A percentile compares a stretch with the other conserved stretches of the same genome.
Evolutionary conservation across 2,329 filamentous ascomycete species (phyloP).

Genomic region (Paraphoma sp.): DNA sequence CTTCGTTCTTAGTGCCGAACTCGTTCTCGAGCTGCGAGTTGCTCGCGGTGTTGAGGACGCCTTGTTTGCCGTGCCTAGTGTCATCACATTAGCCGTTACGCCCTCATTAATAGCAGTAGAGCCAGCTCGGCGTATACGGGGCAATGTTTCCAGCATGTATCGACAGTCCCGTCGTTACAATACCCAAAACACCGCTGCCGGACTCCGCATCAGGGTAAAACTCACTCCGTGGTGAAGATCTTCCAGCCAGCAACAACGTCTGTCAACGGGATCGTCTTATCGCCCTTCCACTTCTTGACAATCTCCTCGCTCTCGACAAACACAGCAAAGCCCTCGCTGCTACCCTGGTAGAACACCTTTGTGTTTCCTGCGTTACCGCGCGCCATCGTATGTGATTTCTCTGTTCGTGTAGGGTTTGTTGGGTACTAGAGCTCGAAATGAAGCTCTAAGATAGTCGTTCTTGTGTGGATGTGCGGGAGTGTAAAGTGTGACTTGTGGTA

Average conservation of each 20-base stretch:
- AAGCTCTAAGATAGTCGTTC: not conserved
- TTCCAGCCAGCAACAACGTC: slow-evolving; percentile 89
- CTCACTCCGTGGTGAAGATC: slow-evolving; percentile 88
- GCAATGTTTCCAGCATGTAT: too few relatives aligned
- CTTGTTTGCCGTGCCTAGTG: slow-evolving; percentile 81
- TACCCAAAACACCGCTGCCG: not conserved
- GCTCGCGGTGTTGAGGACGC: slow-evolving; percentile 76
- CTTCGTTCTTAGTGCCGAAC: slow-evolving; percentile 81
- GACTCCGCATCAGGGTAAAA: slow-evolving; percentile 19
- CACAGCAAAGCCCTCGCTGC: slow-evolving; percentile 71
- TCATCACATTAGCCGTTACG: too few relatives aligned
- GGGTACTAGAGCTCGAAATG: not conserved
- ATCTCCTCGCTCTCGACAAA: slow-evolving; percentile 67
- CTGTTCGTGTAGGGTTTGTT: slow-evolving; percentile 1
- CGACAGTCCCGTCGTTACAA: slow-evolving; percentile 1
- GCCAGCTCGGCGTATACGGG: too few relatives aligned
- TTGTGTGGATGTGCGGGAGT: not conserved
- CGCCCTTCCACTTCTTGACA: slow-evolving; percentile 81
- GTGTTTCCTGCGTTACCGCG: slow-evolving; percentile 63
- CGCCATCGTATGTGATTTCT: slow-evolving; percentile 34
- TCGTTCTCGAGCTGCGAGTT: slow-evolving; percentile 79
- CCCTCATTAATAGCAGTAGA: too few relatives aligned
- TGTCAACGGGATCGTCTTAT: slow-evolving; percentile 78
- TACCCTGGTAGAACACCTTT: slow-evolving; percentile 88
- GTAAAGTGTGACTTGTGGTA: not conserved